These are phyloP conservation scores for Didymella arachidicola DNA, from an alignment of 2,329 filamentous ascomycete species.

Conservation along the genomic window DNA sequence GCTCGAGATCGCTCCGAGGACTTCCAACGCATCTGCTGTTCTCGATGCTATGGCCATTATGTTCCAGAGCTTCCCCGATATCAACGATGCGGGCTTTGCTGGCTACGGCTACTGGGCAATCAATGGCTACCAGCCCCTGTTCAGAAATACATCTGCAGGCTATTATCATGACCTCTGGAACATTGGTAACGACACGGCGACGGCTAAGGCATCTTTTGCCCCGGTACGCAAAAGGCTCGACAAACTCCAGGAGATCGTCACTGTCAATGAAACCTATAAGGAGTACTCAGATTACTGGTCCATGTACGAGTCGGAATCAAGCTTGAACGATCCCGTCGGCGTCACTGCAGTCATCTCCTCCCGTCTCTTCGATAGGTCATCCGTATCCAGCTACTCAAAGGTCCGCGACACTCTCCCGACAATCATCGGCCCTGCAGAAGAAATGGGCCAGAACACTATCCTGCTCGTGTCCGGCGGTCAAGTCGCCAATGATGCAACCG, in stretches of 20 bases:
- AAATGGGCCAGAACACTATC: constrained; percentile 1
- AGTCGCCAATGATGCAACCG: background rate
- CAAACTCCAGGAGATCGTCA: background rate
- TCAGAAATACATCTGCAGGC: constrained; percentile 2
- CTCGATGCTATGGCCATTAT: constrained; percentile 1
- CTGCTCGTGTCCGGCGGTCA: constrained; percentile 6
- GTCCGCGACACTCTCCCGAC: background rate
- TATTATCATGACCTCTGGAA: constrained; percentile 9
- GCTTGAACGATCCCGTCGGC: constrained; percentile 3
- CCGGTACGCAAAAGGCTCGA: background rate
- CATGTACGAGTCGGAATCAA: constrained; percentile 2
- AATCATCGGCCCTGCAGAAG: background rate
- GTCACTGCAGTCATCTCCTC: background rate
- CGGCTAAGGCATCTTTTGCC: background rate
- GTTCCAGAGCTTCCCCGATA: constrained; percentile 7
- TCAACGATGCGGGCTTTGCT: constrained; percentile 6
- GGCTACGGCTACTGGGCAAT: constrained; percentile 9
- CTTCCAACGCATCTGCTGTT: background rate
- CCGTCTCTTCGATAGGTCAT: constrained; percentile 1
- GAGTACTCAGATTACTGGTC: constrained; percentile 7
- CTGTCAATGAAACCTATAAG: constrained; percentile 1
- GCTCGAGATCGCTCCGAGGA: background rate
- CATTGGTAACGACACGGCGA: constrained; percentile 2
- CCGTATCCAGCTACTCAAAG: background rate
- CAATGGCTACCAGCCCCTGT: constrained; percentile 1